Evolutionary conservation across 2,329 filamentous ascomycete genomes (phyloP), one percentile per base, ranked within the genome.

Genomic region (Ilyonectria robusta): DNA sequence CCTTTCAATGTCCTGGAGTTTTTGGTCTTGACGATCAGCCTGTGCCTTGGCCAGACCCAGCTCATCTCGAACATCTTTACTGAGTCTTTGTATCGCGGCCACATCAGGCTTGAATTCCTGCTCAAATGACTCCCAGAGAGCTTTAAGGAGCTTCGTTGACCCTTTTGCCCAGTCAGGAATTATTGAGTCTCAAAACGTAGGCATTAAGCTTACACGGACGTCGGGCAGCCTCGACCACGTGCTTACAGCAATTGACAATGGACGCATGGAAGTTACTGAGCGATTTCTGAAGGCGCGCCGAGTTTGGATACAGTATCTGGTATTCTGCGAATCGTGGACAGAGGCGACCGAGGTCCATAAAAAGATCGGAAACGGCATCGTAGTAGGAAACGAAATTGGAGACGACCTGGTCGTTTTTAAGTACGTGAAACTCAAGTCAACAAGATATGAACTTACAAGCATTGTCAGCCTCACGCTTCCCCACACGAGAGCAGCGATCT

Each of bases 391-490:
- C 73, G 40, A 78, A 78, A 21, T 82, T 83, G 1, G 77, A 67
- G 1, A 77, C 67, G 17, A 78, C 60, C 81, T 82, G 6, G 35
- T 3, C 10, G 4, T 37, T 15, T 37, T 9, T 37, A 37, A 37
- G 9, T 37, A 5, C 9, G 35, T 37, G 9, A 9, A 6, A 26
- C 6, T 26, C 6, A 26, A 26, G 26, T 6, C 35, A 33, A 1
- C 0, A 33, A 37, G 11, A 48, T n/a, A 19, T 23, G 62, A 9
- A 70, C 73, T 65, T 66, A 81, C 78, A 57, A 79, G 73, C 50
- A 85, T 75, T 15, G 83, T 79, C n/a, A 85, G 66, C 65, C 81
- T 81, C 3, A 84, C 72, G 47, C 79, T 82, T 1, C 83, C 83
- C 84, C 82, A 85, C 21, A 85, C 76, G 2, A 84, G 70, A 4